phyloP scores from a whole-genome alignment of 2,329 filamentous ascomycete genomes.

The Xylariaceae sp. region DNA sequence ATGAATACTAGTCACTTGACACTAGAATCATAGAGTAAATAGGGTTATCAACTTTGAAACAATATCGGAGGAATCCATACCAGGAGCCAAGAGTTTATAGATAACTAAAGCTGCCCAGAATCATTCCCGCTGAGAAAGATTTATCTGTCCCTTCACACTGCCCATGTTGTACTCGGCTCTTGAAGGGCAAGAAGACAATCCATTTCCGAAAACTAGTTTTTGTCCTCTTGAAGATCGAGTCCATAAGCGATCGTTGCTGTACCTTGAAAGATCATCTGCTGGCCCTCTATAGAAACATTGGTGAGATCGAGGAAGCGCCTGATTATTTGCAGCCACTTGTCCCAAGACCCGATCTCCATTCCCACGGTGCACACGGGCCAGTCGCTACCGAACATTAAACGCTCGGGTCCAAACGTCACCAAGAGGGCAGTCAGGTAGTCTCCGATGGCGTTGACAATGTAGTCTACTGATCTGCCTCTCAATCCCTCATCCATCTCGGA shows the following conservation, averaged over 20 bases:
- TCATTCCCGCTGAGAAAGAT: background rate
- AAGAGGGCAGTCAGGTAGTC: constrained; percentile 67
- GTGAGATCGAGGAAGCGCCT: constrained; percentile 63
- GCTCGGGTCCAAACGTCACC: constrained; percentile 66
- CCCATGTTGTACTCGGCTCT: background rate
- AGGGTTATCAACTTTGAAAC: background rate
- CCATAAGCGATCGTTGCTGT: constrained; percentile 71
- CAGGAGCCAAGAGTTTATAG: too few species aligned
- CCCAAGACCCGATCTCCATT: constrained; percentile 59
- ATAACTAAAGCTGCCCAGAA: too few species aligned
- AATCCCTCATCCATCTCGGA: constrained; percentile 66
- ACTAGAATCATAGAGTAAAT: too few species aligned
- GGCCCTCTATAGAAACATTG: constrained; percentile 56
- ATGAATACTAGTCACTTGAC: too few species aligned
- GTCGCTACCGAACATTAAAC: constrained; percentile 88
- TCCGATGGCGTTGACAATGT: constrained; percentile 59
- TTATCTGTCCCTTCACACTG: background rate
- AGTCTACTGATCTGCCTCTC: constrained; percentile 44
- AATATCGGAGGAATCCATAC: background rate
- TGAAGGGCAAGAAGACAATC: background rate
- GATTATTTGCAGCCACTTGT: constrained; percentile 70
- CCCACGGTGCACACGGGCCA: constrained; percentile 87
- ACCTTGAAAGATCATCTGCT: constrained; percentile 65
- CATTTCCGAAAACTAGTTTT: background rate
- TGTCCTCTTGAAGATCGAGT: constrained; percentile 29